phyloP scores from a whole-genome alignment of 2,329 filamentous ascomycete species.

The Xylariaceae sp. region DNA sequence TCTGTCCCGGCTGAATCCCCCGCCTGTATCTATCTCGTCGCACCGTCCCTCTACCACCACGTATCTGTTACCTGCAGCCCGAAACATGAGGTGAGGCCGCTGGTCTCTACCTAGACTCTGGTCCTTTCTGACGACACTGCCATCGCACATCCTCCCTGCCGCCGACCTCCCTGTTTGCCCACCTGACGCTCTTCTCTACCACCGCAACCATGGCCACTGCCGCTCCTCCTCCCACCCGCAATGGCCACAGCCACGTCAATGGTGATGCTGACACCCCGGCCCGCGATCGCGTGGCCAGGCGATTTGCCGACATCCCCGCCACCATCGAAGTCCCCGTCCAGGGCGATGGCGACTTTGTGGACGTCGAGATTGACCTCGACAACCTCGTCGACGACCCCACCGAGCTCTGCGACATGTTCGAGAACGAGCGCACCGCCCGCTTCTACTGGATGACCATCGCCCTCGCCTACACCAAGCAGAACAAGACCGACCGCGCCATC shows the following conservation, averaged over 20 bases:
- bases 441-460: conserved; percentile 98
- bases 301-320: conserved; percentile 63
- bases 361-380: conserved; percentile 89
- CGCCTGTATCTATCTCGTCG: too few species aligned
- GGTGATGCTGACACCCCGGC: conserved; percentile 41
- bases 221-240: conserved; percentile 3
- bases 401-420: conserved; percentile 89
- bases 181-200: not conserved
- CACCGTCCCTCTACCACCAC: too few species aligned
- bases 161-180: too few species aligned
- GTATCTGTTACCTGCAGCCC: too few species aligned
- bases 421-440: conserved; percentile 88
- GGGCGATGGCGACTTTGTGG: conserved; percentile 64
- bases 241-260: conserved; percentile 45
- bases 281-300: conserved; percentile 45
- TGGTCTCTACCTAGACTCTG: not conserved
- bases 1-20: too few species aligned
- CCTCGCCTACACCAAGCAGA: conserved; percentile 92
- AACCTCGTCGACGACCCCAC: conserved; percentile 90
- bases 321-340: conserved; percentile 66
- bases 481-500: conserved; percentile 82
- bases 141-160: too few species aligned
- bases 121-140: too few species aligned
- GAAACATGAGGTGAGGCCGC: too few species aligned
- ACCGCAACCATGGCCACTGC: not conserved